Base-by-base conservation (phyloP, 345 rosid genomes). In the Cardamine chenopodiifolia region DNA sequence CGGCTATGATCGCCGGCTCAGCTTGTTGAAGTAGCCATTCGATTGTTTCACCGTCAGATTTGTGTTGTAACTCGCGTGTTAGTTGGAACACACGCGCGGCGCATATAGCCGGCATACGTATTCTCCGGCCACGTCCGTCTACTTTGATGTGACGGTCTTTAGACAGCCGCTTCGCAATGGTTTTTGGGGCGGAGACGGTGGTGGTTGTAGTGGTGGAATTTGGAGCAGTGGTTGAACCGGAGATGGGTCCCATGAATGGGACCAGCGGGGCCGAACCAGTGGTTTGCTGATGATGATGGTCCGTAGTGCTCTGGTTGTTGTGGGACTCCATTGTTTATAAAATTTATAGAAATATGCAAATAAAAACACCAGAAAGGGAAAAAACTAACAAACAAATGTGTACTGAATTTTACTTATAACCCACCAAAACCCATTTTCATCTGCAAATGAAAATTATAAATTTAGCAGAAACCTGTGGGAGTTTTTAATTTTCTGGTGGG, bases 171-270 rank as follows among this genome's bases (percentile, higher is more conserved):
- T 65, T 74, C 2, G 57, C 17, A 20, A 64, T 37, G 20, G 78
- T 15, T 73, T 55, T 63, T 1, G 19, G 2, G 9, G 47, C 39
- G 34, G 76, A 15, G 57, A 47, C 23, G 28, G 66, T 15, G 37
- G 74, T 20, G 32, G 17, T 25, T 11, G 68, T n/a, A 2, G 65
- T 48, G 9, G 54, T 45, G 17, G 72, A 18, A 3, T 47, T 50
- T 22, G n/a, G 56, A 52, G 53, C 11, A 0, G 57, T 52, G 31
- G 31, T 11, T 26, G 68, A 82, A 79, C 65, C 70, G 18, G 88
- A 71, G 42, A 80, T 79, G 80, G 88, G 80, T 75, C 85, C 85
- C 86, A 87, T 83, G 76, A 82, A 83, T 74, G 87, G 82, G 74
- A 68, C 82, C 23, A 61, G 73, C 39, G 58, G 71, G 54, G 77